A percentile compares a stretch with the other conserved stretches of the same genome.
Evolutionary conservation across 345 rosid genomes (phyloP).

Genomic region (Carallia brachiata): DNA sequence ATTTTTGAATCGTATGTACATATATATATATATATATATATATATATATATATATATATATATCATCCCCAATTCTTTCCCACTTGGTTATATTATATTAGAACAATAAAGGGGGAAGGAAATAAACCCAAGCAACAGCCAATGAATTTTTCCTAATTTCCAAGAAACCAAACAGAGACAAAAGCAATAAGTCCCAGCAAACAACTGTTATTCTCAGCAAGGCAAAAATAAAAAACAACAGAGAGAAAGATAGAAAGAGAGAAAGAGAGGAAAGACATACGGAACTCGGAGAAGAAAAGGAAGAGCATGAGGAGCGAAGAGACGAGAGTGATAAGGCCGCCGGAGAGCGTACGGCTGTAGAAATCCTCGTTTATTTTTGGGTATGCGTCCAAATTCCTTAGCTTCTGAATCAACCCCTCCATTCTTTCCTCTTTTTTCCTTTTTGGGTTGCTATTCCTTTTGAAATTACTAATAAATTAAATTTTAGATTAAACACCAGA

Average conservation of each 20-base stretch:
- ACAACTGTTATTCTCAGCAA: no score
- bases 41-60: no score
- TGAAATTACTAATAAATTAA: no score
- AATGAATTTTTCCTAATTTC: no score
- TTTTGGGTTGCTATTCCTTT: background rate
- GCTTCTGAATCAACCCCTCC: conserved; percentile 47
- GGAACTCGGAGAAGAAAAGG: conserved; percentile 79
- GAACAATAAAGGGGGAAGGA: no score
- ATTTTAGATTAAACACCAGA: no score
- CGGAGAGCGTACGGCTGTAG: conserved; percentile 79
- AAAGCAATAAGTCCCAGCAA: no score
- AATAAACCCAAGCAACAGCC: no score
- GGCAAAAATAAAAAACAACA: background rate
- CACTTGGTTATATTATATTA: no score
- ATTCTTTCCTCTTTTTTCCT: background rate
- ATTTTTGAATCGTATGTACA: no score
- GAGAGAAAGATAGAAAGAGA: background rate
- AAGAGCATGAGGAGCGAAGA: conserved; percentile 57
- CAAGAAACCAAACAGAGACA: background rate
- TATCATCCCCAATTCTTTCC: no score
- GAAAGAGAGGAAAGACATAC: conserved; percentile 28
- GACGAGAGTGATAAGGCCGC: conserved; percentile 76
- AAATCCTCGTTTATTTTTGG: conserved; percentile 91
- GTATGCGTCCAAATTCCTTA: conserved; percentile 75
- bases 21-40: no score